Percentiles rank a stretch among this genome's conserved stretches.
phyloP scores from a whole-genome alignment of 768 basidiomycete genomes.

The Tylopilus sp. region DNA sequence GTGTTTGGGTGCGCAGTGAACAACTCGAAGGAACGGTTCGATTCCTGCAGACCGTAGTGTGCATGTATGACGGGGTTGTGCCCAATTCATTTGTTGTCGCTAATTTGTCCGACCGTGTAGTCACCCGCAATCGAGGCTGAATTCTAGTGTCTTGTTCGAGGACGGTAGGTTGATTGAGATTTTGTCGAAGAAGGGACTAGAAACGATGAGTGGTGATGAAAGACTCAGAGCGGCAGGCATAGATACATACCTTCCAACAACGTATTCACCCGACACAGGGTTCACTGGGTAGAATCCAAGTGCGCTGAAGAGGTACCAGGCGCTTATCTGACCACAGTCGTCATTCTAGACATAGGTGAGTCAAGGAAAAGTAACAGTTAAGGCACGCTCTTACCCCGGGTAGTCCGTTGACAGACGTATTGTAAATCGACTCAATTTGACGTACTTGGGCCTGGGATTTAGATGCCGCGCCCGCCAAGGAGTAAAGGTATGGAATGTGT shows the following conservation, averaged over 20 bases:
- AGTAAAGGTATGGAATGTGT: constrained; percentile 82
- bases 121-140: too few species aligned
- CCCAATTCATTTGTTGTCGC: too few species aligned
- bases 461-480: constrained; percentile 65
- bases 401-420: constrained; percentile 63
- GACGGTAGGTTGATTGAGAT: constrained; percentile 55
- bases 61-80: too few species aligned
- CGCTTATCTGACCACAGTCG: constrained; percentile 89
- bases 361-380: neutral
- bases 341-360: constrained; percentile 55
- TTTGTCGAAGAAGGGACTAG: constrained; percentile 49
- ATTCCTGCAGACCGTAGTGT: too few species aligned
- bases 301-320: constrained; percentile 82
- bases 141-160: constrained; percentile 19
- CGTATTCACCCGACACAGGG: constrained; percentile 70
- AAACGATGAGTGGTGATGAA: neutral
- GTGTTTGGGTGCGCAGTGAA: too few species aligned
- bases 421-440: constrained; percentile 59
- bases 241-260: constrained; percentile 65
- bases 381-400: constrained; percentile 51
- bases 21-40: too few species aligned
- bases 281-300: constrained; percentile 86
- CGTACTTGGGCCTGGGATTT: constrained; percentile 71
- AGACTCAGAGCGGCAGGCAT: neutral
- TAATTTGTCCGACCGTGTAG: too few species aligned